phyloP scores from a whole-genome alignment of 352 stramenopile species.

The Phytophthora tubulina region DNA sequence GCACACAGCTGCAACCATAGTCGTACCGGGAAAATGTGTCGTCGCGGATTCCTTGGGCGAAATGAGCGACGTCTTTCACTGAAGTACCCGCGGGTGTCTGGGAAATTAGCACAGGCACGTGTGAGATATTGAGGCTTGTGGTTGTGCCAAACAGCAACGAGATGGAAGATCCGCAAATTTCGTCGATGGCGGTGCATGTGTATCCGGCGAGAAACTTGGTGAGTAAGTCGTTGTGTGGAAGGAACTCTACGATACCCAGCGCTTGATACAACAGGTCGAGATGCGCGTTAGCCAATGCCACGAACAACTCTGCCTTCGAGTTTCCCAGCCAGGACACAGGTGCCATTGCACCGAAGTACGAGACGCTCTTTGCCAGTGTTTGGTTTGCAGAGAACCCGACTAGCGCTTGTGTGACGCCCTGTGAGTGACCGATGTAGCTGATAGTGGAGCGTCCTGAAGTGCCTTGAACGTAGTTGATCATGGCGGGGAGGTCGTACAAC shows the following conservation, averaged over 20 bases:
- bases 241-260: constrained; percentile 49
- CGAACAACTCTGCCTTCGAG: constrained; percentile 46
- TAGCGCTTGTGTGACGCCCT: constrained; percentile 61
- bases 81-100: constrained; percentile 58
- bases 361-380: constrained; percentile 55
- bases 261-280: constrained; percentile 47
- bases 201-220: constrained; percentile 48
- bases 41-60: constrained; percentile 55
- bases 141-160: constrained; percentile 51
- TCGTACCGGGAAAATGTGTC: constrained; percentile 53
- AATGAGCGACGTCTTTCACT: constrained; percentile 61
- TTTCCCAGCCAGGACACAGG: constrained; percentile 51
- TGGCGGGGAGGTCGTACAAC: constrained; percentile 52
- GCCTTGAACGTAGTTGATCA: constrained; percentile 53
- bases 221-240: constrained; percentile 46
- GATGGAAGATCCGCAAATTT: constrained; percentile 45
- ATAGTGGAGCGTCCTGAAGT: constrained; percentile 42
- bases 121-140: constrained; percentile 53
- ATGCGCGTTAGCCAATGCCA: constrained; percentile 39
- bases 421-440: constrained; percentile 65
- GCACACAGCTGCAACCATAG: constrained; percentile 53
- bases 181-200: constrained; percentile 47
- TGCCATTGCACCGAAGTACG: constrained; percentile 59
- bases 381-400: constrained; percentile 61
- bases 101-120: constrained; percentile 57